Conservation (phyloP, 306 rosid genomes). For the Cicer cuneatum region DNA sequence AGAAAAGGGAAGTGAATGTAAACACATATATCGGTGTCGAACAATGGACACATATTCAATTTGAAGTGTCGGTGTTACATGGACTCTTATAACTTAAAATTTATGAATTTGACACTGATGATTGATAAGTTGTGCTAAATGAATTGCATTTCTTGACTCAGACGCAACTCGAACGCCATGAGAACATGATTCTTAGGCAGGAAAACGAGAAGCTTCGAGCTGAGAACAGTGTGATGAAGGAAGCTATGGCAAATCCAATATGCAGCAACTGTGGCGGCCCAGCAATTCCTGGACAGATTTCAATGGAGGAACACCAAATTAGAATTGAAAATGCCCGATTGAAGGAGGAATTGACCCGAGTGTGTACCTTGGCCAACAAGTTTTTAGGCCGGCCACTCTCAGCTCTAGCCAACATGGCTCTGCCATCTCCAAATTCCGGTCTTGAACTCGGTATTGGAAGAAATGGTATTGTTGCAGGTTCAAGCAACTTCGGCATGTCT, state of each 20-base stretch:
- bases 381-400: conserved; percentile 74
- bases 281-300: conserved; percentile 77
- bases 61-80: too few species aligned
- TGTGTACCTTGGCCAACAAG: conserved; percentile 61
- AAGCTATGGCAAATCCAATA: conserved; percentile 68
- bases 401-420: conserved; percentile 47
- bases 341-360: conserved; percentile 70
- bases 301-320: conserved; percentile 79
- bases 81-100: not conserved
- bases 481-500: conserved; percentile 46
- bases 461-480: conserved; percentile 53
- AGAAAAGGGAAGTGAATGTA: too few species aligned
- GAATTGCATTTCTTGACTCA: conserved; percentile 46
- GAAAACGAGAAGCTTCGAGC: conserved; percentile 88
- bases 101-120: not conserved
- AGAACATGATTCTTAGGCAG: conserved; percentile 76
- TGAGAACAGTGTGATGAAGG: conserved; percentile 75
- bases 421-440: conserved; percentile 50
- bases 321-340: conserved; percentile 82
- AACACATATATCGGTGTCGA: too few species aligned
- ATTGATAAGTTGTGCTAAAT: conserved; percentile 11
- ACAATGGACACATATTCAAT: too few species aligned
- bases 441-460: conserved; percentile 76
- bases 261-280: conserved; percentile 86
- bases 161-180: conserved; percentile 93